Evolutionary conservation across 768 basidiomycete species (phyloP), one percentile per base, ranked within the genome.

Genomic region (Piloderma croceum): DNA sequence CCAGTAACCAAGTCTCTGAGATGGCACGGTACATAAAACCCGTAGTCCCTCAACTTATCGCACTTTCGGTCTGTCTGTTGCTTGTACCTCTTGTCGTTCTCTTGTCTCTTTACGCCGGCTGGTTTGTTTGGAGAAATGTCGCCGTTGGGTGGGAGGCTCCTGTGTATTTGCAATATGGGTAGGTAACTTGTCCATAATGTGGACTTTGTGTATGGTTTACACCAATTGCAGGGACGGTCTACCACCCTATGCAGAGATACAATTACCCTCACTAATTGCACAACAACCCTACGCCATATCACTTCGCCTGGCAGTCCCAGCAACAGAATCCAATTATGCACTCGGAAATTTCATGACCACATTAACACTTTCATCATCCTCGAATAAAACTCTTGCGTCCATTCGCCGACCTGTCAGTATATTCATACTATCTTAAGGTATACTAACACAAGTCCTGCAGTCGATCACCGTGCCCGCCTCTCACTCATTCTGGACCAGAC

Each of bases 331-430:
- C 17, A 90, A 88, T 61, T 65, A 75, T 50, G 79, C 68, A 4
- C 75, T 91, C 3, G 89, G 89, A 31, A 91, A 91, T 58, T 91
- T 90, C 60, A 91, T 91, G 89, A 66, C 77, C 4, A 73, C 68
- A 32, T 56, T 90, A 24, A 77, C 71, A 1, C 60, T 91, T 20
- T 67, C 64, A 3, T 79, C 80, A 0, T 49, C 67, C 21, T 68
- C 70, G 13, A 89, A 89, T 57, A 74, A 71, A 51, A 83, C 85
- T 5, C 61, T 91, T 19, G 60, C 65, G 4, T 62, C 69, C 12
- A 65, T 76, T 41, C 79, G 85, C 45, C 71, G 76, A 46, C 76
- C 88, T 9, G 88, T 90, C 53, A 53, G 82, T 70, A 12, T 15
- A 25, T 23, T 34, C 13, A 11, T 24, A 1, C 19, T n/a, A 24